phyloP scores from a whole-genome alignment of 352 stramenopile genomes.

The Globisporangium canariense region DNA sequence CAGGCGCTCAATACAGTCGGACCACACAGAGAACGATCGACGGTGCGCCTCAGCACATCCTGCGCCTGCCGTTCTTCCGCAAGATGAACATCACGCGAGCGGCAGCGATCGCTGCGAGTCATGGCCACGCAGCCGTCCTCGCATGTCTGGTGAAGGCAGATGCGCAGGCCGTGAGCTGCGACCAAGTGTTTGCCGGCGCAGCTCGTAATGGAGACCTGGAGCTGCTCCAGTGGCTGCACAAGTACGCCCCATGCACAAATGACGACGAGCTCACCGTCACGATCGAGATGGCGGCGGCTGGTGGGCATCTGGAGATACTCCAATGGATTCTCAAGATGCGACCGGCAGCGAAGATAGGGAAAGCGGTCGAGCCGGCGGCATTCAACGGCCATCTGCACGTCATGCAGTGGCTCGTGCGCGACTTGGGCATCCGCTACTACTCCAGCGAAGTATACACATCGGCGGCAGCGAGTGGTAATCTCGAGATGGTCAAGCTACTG shows the following conservation, averaged over 20 bases:
- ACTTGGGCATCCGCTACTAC: conserved; percentile 2
- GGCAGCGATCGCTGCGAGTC: neutral
- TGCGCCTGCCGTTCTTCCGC: neutral
- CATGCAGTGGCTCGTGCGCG: neutral
- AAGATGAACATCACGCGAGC: neutral
- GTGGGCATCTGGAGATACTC: neutral
- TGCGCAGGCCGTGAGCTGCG: neutral
- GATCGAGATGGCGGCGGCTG: neutral
- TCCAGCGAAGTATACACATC: neutral
- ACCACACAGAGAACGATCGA: neutral
- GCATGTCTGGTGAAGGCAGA: neutral
- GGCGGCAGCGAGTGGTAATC: neutral
- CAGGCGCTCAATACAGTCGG: neutral
- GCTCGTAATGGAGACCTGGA: neutral
- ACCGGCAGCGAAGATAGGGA: conserved; percentile 1
- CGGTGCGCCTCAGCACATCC: neutral
- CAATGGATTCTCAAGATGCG: neutral
- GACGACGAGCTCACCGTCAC: neutral
- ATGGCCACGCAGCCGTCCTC: neutral
- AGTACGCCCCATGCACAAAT: neutral
- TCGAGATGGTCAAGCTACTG: conserved; percentile 2
- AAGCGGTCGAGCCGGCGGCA: neutral
- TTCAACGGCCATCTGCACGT: neutral
- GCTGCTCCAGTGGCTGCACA: neutral
- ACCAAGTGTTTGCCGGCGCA: conserved; percentile 1